Evolutionary conservation across 2,329 filamentous ascomycete species (phyloP).

Genomic region (Alternaria triticimaculans): DNA sequence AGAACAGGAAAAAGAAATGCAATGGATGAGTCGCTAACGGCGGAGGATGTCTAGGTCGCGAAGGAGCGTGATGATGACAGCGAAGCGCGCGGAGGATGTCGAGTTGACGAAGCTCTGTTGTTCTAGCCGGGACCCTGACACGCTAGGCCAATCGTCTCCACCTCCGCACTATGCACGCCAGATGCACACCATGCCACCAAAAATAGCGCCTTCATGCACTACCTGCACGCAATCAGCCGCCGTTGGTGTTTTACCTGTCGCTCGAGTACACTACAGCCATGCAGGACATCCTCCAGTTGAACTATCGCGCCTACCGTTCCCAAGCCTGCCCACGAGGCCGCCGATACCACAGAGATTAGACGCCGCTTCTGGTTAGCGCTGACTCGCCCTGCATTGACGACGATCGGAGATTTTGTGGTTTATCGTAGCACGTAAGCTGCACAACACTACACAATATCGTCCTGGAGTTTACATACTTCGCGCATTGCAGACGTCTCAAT

Average conservation of each 20-base stretch:
- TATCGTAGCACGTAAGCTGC: neutral
- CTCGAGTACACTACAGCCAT: neutral
- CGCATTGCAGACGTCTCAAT: fast-evolving
- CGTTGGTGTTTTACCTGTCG: conserved; percentile 24
- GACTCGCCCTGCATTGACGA: neutral
- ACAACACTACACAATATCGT: neutral
- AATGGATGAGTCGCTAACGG: neutral
- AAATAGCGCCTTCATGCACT: conserved; percentile 26
- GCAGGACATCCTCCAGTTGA: neutral
- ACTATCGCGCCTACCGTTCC: neutral
- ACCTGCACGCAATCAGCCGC: conserved; percentile 6
- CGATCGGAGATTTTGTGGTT: neutral
- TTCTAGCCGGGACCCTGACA: conserved; percentile 9
- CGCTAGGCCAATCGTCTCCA: conserved; percentile 23
- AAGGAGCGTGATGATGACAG: conserved; percentile 5
- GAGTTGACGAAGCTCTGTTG: conserved; percentile 20
- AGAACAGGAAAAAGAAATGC: conserved; percentile 1
- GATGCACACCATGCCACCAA: conserved; percentile 19
- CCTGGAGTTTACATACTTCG: neutral
- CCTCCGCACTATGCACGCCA: conserved; percentile 25
- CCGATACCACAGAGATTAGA: neutral
- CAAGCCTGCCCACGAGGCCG: neutral
- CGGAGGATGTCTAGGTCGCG: neutral
- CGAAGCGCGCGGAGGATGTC: conserved; percentile 15
- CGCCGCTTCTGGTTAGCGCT: neutral